A percentile compares a stretch with the other conserved stretches of the same genome.
These are phyloP conservation scores for Brassica juncea DNA, from an alignment of 345 rosid genomes.

Conservation along the genomic window DNA sequence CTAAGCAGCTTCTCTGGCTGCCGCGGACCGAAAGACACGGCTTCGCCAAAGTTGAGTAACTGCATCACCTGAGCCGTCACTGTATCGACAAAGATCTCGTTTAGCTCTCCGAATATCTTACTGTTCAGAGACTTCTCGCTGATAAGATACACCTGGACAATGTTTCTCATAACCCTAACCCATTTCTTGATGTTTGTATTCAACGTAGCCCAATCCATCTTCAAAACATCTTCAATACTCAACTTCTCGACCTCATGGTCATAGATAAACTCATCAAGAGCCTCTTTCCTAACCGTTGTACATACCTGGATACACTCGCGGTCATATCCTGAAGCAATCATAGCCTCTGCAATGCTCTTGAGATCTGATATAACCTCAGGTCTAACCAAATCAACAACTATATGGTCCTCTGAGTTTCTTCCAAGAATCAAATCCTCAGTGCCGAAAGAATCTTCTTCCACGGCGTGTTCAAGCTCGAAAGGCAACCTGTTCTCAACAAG, in stretches of 20 bases:
- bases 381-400: conserved; percentile 62
- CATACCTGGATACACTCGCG: conserved; percentile 79
- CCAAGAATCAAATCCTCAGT: conserved; percentile 55
- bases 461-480: conserved; percentile 66
- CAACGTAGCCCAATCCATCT: conserved; percentile 72
- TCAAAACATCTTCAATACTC: conserved; percentile 84
- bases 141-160: conserved; percentile 66
- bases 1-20: conserved; percentile 71
- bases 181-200: conserved; percentile 87
- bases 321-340: conserved; percentile 65
- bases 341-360: conserved; percentile 64
- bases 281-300: conserved; percentile 62
- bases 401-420: conserved; percentile 49
- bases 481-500: conserved; percentile 67
- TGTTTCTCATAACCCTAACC: conserved; percentile 65
- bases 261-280: conserved; percentile 75
- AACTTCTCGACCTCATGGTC: conserved; percentile 77
- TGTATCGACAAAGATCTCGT: conserved; percentile 60
- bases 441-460: conserved; percentile 59
- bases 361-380: conserved; percentile 69
- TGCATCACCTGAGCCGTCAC: conserved; percentile 74
- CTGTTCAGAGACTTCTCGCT: conserved; percentile 71
- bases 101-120: conserved; percentile 60
- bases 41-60: conserved; percentile 80
- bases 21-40: conserved; percentile 74